Evolutionary conservation across 331 rosid genomes (phyloP).

Genomic region (Acacia concinna): DNA sequence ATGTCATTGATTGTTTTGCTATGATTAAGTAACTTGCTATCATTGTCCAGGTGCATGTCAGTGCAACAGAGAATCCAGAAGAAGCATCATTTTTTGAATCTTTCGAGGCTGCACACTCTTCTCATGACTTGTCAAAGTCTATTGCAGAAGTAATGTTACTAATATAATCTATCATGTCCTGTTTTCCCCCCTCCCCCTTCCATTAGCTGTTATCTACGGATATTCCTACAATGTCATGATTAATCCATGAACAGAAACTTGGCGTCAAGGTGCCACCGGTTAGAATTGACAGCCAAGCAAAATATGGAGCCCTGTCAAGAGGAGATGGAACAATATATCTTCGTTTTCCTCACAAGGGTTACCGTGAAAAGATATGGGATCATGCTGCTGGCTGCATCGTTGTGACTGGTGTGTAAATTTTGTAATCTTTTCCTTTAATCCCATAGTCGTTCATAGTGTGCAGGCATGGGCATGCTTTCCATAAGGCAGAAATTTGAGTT

Average conservation of each 20-base stretch:
- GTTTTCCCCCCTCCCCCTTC: not conserved
- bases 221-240: slow-evolving; percentile 4
- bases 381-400: slow-evolving; percentile 97
- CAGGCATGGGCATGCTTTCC: not conserved
- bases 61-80: slow-evolving; percentile 73
- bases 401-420: slow-evolving; percentile 63
- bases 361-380: slow-evolving; percentile 99
- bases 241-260: slow-evolving; percentile 68
- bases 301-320: slow-evolving; percentile 92
- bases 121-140: slow-evolving; percentile 75
- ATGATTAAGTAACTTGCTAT: slow-evolving; percentile 10
- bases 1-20: slow-evolving; percentile 27
- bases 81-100: slow-evolving; percentile 93
- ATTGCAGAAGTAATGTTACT: slow-evolving; percentile 64
- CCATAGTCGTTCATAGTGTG: not conserved
- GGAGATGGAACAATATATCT: slow-evolving; percentile 96
- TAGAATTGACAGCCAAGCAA: slow-evolving; percentile 97
- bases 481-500: not conserved
- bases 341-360: slow-evolving; percentile 87
- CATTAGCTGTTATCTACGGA: slow-evolving; percentile 18
- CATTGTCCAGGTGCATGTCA: slow-evolving; percentile 69
- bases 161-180: not conserved
- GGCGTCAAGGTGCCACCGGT: slow-evolving; percentile 95
- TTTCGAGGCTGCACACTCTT: slow-evolving; percentile 89
- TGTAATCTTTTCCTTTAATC: not conserved